Percentiles rank a stretch among this genome's conserved stretches.
Conservation (phyloP, 768 basidiomycete genomes). For the Chalciporus pseudorubinellus region DNA sequence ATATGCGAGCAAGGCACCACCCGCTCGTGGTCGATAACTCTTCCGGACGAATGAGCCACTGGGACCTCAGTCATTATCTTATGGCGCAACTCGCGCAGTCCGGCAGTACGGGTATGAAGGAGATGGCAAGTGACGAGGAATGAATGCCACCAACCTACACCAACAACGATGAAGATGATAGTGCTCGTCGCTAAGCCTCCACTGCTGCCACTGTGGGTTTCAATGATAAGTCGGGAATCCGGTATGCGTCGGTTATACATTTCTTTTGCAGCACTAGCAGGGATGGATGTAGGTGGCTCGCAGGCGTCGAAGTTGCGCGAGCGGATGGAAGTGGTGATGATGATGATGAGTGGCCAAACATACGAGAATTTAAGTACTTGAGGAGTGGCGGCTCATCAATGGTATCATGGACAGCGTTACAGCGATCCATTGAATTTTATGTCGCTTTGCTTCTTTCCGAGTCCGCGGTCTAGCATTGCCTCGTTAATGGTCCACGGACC, state of each 20-base stretch:
- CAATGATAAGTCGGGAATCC: constrained; percentile 7
- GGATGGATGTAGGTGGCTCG: neutral
- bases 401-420: neutral
- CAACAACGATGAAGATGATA: constrained; percentile 22
- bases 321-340: constrained; percentile 12
- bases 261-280: neutral
- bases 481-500: constrained; percentile 6
- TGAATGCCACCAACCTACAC: constrained; percentile 23
- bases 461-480: constrained; percentile 18
- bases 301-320: neutral
- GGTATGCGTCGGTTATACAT: constrained; percentile 6
- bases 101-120: neutral
- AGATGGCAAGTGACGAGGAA: neutral
- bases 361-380: constrained; percentile 17
- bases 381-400: constrained; percentile 7
- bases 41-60: neutral
- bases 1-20: neutral
- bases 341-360: neutral
- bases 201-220: neutral
- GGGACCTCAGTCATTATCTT: neutral
- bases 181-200: constrained; percentile 14
- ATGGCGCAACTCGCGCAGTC: too few relatives aligned
- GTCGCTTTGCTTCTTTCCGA: too few relatives aligned
- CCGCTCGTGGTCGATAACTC: neutral
- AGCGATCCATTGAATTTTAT: neutral